phyloP scores from a whole-genome alignment of 2,329 filamentous ascomycete species.

The Capronia americana region DNA sequence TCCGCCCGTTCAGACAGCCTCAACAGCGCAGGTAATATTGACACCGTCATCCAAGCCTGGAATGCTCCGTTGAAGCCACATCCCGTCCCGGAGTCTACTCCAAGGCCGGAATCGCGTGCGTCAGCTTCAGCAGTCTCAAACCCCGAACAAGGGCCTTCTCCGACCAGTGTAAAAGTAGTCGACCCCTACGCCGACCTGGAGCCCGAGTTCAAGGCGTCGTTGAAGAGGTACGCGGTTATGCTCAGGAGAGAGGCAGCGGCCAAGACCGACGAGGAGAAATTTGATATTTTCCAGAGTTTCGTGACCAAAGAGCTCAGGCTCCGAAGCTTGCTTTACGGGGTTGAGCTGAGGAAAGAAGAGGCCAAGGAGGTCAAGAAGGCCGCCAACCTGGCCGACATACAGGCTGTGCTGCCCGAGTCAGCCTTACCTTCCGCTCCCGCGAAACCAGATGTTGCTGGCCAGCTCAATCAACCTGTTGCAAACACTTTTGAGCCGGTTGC shows the following conservation, averaged over 20 bases:
- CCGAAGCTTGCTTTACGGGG: conserved; percentile 56
- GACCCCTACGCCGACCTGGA: conserved; percentile 62
- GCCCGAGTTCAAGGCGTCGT: conserved; percentile 62
- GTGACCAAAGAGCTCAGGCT: conserved; percentile 55
- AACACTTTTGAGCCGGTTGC: background rate
- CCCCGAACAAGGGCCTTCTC: conserved; percentile 8
- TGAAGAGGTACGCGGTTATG: conserved; percentile 62
- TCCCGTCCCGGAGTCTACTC: conserved; percentile 4
- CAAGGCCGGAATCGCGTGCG: conserved; percentile 23
- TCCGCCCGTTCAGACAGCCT: conserved; percentile 24
- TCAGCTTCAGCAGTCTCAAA: conserved; percentile 14
- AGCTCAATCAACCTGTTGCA: background rate
- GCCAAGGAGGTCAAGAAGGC: conserved; percentile 31
- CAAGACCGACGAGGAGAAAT: conserved; percentile 58
- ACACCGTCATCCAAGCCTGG: conserved; percentile 54
- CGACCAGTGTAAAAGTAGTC: conserved; percentile 40
- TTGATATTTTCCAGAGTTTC: conserved; percentile 60
- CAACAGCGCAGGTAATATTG: conserved; percentile 47
- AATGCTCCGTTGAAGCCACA: conserved; percentile 43
- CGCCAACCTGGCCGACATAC: conserved; percentile 31
- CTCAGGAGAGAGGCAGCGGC: conserved; percentile 58
- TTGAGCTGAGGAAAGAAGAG: conserved; percentile 49
- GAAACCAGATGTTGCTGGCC: background rate
- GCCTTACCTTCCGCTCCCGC: background rate
- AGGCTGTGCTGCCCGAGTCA: conserved; percentile 25